Evolutionary conservation across 306 rosid genomes (phyloP).

Genomic region (Comarum palustre): DNA sequence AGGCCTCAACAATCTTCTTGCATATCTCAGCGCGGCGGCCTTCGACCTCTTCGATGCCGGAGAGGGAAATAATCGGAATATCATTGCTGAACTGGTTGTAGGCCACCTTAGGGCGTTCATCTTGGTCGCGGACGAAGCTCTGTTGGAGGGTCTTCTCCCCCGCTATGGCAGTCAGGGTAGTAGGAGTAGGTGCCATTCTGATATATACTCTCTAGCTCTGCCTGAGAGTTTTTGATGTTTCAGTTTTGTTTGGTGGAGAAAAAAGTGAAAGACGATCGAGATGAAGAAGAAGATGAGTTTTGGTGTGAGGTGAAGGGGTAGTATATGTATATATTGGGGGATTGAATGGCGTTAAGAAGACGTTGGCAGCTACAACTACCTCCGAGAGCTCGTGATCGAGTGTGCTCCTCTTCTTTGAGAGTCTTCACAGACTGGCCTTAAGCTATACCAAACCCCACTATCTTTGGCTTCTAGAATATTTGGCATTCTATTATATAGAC

Average conservation of each 20-base stretch:
- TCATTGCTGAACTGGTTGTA: conserved; percentile 70
- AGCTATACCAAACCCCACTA: conserved; percentile 8
- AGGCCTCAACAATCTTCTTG: conserved; percentile 63
- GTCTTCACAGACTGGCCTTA: background rate
- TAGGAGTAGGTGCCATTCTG: conserved; percentile 14
- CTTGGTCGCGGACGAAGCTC: conserved; percentile 67
- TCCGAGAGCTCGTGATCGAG: background rate
- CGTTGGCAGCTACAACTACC: conserved; percentile 33
- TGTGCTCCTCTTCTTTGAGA: background rate
- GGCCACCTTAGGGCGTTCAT: conserved; percentile 82
- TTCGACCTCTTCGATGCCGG: conserved; percentile 52
- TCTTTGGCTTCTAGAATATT: background rate
- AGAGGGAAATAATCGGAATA: conserved; percentile 73
- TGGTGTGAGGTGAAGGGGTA: background rate
- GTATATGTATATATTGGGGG: background rate
- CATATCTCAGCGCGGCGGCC: conserved; percentile 52
- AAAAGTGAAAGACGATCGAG: background rate
- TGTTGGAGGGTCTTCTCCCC: conserved; percentile 52
- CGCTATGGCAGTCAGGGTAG: conserved; percentile 57
- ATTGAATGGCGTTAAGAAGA: too few species aligned
- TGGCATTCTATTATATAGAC: conserved; percentile 1
- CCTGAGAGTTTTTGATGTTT: background rate
- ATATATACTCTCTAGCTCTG: background rate
- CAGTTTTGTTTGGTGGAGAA: background rate
- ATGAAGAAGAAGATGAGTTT: background rate